These are phyloP conservation scores for Pseudonectria foliicola DNA, from an alignment of 2,329 filamentous ascomycete genomes.

Conservation along the genomic window DNA sequence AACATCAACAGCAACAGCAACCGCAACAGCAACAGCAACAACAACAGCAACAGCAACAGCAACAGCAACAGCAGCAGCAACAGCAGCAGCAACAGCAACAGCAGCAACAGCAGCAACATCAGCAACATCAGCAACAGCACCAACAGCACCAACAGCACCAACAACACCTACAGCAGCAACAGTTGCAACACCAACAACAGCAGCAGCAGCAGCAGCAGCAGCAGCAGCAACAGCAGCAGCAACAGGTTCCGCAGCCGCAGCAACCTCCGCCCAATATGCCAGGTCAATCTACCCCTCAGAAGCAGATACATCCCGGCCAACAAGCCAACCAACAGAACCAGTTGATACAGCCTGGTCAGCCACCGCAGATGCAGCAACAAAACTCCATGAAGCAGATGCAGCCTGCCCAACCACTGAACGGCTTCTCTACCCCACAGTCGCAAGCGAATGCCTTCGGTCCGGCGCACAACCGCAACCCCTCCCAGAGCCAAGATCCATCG, in stretches of 20 bases:
- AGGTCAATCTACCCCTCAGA: slow-evolving; percentile 23
- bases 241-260: slow-evolving; percentile 12
- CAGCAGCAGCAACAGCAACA: slow-evolving; percentile 32
- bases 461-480: slow-evolving; percentile 43
- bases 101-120: slow-evolving; percentile 35
- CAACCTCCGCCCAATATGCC: slow-evolving; percentile 15
- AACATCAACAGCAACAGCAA: slow-evolving; percentile 33
- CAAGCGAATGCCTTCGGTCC: slow-evolving; percentile 14
- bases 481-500: slow-evolving; percentile 40
- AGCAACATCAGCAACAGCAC: slow-evolving; percentile 32
- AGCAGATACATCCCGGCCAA: slow-evolving; percentile 28
- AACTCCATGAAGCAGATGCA: slow-evolving; percentile 38
- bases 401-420: slow-evolving; percentile 31
- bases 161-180: slow-evolving; percentile 19
- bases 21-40: slow-evolving; percentile 27
- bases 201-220: slow-evolving; percentile 23
- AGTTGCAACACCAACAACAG: slow-evolving; percentile 30
- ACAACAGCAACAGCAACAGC: slow-evolving; percentile 25
- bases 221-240: slow-evolving; percentile 19
- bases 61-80: slow-evolving; percentile 22
- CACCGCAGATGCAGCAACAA: slow-evolving; percentile 24
- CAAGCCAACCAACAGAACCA: slow-evolving; percentile 25
- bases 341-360: slow-evolving; percentile 27
- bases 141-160: slow-evolving; percentile 18
- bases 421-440: slow-evolving; percentile 29